Evolutionary conservation across 2,329 filamentous ascomycete genomes (phyloP), one percentile per base, ranked within the genome.

Genomic region (Bipolaris sorokiniana): DNA sequence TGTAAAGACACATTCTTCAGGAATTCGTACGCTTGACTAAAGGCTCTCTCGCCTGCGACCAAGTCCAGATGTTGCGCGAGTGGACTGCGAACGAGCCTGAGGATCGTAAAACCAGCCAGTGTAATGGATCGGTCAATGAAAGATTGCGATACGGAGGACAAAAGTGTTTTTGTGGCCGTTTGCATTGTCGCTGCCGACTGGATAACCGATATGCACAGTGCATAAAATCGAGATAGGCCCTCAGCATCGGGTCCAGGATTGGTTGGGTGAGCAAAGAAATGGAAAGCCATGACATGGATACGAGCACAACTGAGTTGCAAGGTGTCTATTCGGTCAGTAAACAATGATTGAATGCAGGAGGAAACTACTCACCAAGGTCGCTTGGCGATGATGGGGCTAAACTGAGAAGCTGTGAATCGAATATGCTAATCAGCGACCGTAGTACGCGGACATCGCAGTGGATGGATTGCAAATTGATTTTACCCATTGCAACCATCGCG

Each of bases 291-390:
- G 7, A 76, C 64, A 42, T 76, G 73, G 10, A 76, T 68, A 26
- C 73, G 72, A 15, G 67, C 70, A 41, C 73, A 76, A 40, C 69
- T 72, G 1, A 76, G 66, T 65, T 73, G 69, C 18, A 75, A 65
- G 7, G 65, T 65, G 42, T 73, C 73, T 75, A 47, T 15, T 15
- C 23, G 15, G 52, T 73, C 38, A 74, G 67, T 11, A 36, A 23
- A 28, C 18, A 5, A 7, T 15, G 16, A 5, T 0, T 48, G 5
- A 10, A 26, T 13, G n/a, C 7, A 7, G 16, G 36, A 7, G 7
- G 16, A 33, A 7, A 23, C 5, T 9, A 65, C 69, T 57, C 62
- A 75, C 72, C 70, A 34, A 71, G 64, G n/a, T 75, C 71, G 46
- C 66, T 67, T 11, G 69, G 66, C 7, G 73, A 71, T 3, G 68